Evolutionary conservation across 2,329 filamentous ascomycete genomes (phyloP), one percentile per base, ranked within the genome.

Genomic region (Fusarium sp.): DNA sequence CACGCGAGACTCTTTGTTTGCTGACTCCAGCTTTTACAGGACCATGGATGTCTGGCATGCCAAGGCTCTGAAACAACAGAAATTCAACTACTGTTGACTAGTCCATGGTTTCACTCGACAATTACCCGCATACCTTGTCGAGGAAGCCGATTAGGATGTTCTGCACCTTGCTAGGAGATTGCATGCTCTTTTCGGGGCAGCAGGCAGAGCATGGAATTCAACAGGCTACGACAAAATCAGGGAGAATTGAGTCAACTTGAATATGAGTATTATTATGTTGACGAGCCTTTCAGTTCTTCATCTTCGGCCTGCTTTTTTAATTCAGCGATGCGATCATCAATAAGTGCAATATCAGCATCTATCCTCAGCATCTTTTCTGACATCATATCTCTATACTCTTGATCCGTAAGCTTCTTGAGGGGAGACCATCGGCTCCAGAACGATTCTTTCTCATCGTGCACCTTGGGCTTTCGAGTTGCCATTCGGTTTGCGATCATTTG

Each of bases 341-440:
- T 86, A 10, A 96, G 81, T 1, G 93, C 91, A 81, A 96, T 94
- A 70, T 96, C 92, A 2, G 89, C 92, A 73, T 96, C 92, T 7
- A 96, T 83, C 70, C 86, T 87, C 32, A 96, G 80, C 45, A 94
- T 83, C 82, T 92, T 94, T 80, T 95, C 92, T 36, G 87, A 85
- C 77, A 96, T 85, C 83, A 94, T 90, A 2, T 87, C 83, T 66
- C 89, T 88, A 78, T 96, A 96, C 75, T 96, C 91, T 32, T 92
- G 87, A 75, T 96, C 91, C 1, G 89, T 90, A 32, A 96, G 83
- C 18, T 89, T 88, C 76, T 88, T 92, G 70, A 96, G 85, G 1
- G 93, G 93, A 72, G 90, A 92, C 89, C 91, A 94, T 78, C 88
- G 91, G 38, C 89, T 92, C 54, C 90, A 87, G 38, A 88, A 75